Percentiles rank a stretch among this genome's conserved stretches.
These are phyloP conservation scores for Trametes sp. DNA, from an alignment of 1,284 basidiomycete species.

Conservation along the genomic window DNA sequence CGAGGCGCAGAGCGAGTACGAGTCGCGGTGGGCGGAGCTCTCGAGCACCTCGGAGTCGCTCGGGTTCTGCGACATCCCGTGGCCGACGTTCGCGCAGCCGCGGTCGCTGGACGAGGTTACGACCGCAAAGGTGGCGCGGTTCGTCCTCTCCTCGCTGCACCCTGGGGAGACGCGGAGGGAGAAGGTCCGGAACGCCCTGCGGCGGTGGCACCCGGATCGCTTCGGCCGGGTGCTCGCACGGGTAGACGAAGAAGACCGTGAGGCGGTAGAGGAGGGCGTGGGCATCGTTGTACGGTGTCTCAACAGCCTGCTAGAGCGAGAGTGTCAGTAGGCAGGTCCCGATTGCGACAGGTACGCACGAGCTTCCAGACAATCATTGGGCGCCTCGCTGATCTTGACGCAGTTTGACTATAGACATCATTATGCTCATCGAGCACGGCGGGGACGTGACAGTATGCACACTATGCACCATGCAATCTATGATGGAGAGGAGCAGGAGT, in stretches of 20 bases:
- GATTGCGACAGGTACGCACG: neutral
- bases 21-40: slow-evolving; percentile 64
- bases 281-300: slow-evolving; percentile 74
- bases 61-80: slow-evolving; percentile 70
- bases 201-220: slow-evolving; percentile 81
- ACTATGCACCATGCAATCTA: slow-evolving; percentile 15
- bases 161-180: slow-evolving; percentile 67
- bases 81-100: slow-evolving; percentile 63
- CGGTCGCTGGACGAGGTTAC: slow-evolving; percentile 57
- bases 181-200: slow-evolving; percentile 66
- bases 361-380: neutral
- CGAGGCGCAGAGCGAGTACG: slow-evolving; percentile 67
- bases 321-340: slow-evolving; percentile 21
- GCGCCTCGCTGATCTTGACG: neutral
- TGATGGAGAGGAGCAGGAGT: neutral
- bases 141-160: slow-evolving; percentile 68
- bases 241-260: slow-evolving; percentile 62
- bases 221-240: slow-evolving; percentile 64
- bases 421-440: slow-evolving; percentile 15
- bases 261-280: slow-evolving; percentile 67
- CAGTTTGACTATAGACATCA: slow-evolving; percentile 9
- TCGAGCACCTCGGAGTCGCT: slow-evolving; percentile 52
- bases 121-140: slow-evolving; percentile 54
- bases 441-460: slow-evolving; percentile 16
- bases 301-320: slow-evolving; percentile 65